Evolutionary conservation across 2,329 filamentous ascomycete species (phyloP).

Genomic region (Sphaerostilbella broomeana): DNA sequence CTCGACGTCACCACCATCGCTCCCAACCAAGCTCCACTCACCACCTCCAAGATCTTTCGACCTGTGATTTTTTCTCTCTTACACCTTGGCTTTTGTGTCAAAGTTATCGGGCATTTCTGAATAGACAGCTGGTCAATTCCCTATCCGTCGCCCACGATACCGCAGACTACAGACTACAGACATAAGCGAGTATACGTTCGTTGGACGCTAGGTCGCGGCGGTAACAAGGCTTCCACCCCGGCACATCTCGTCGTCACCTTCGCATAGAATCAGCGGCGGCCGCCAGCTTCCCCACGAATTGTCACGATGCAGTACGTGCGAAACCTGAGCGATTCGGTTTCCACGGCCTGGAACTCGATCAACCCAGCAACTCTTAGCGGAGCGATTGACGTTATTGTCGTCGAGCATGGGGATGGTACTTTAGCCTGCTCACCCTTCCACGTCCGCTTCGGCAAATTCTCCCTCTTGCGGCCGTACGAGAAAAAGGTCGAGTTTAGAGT

Average conservation of each 20-base stretch:
- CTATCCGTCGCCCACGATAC: too few relatives aligned
- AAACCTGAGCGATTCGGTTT: slow-evolving; percentile 89
- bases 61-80: slow-evolving; percentile 1
- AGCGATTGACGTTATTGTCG: slow-evolving; percentile 97
- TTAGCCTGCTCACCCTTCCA: slow-evolving; percentile 95
- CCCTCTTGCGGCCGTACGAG: slow-evolving; percentile 85
- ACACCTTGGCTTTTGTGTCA: too few relatives aligned
- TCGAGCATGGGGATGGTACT: slow-evolving; percentile 87
- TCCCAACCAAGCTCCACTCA: slow-evolving; percentile 11
- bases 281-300: neutral
- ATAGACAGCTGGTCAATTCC: too few relatives aligned
- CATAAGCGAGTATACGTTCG: too few relatives aligned
- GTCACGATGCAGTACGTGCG: slow-evolving; percentile 91
- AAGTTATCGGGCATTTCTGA: too few relatives aligned
- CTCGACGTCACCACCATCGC: slow-evolving; percentile 8
- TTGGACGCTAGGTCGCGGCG: too few relatives aligned
- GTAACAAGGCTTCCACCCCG: too few relatives aligned
- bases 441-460: slow-evolving; percentile 98
- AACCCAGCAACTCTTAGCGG: slow-evolving; percentile 96
- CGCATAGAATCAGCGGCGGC: too few relatives aligned
- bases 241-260: too few relatives aligned
- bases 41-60: slow-evolving; percentile 1
- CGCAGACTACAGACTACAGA: too few relatives aligned
- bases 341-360: slow-evolving; percentile 98
- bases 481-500: slow-evolving; percentile 99